phyloP scores from a whole-genome alignment of 2,329 filamentous ascomycete genomes.

The Fusarium algeriense region DNA sequence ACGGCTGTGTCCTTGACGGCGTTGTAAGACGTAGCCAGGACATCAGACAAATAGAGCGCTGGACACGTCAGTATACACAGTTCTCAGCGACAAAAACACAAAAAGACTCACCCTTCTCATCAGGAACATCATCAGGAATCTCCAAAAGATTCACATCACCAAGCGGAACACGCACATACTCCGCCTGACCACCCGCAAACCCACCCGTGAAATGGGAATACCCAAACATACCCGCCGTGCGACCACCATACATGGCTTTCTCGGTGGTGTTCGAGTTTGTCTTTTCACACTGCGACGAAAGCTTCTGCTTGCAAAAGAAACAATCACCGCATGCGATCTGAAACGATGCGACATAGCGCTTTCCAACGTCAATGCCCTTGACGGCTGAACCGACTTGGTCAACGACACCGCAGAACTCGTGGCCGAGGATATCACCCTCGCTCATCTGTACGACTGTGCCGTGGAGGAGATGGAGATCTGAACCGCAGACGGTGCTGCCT shows the following conservation, averaged over 20 bases:
- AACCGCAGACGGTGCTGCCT: conserved; percentile 69
- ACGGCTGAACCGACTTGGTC: conserved; percentile 67
- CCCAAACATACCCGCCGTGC: conserved; percentile 80
- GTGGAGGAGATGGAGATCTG: conserved; percentile 69
- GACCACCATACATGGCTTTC: conserved; percentile 82
- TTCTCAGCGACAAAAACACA: too few relatives aligned
- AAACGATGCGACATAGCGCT: conserved; percentile 85
- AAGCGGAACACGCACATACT: conserved; percentile 85
- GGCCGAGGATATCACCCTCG: conserved; percentile 76
- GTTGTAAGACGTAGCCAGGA: conserved; percentile 83
- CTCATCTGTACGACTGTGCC: conserved; percentile 68
- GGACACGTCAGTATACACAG: not conserved
- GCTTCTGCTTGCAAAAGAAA: conserved; percentile 82
- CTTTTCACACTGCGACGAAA: conserved; percentile 82
- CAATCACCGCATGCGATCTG: conserved; percentile 83
- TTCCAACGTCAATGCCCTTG: conserved; percentile 67
- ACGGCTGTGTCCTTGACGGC: conserved; percentile 86
- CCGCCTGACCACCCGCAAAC: conserved; percentile 88
- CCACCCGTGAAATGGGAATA: conserved; percentile 86
- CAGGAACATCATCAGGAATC: conserved; percentile 82
- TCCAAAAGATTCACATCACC: conserved; percentile 85
- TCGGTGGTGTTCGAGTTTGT: conserved; percentile 80
- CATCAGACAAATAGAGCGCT: conserved; percentile 82
- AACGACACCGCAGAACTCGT: conserved; percentile 70
- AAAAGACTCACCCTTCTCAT: conserved; percentile 74